Conservation (phyloP, 2,329 filamentous ascomycete species). For the Lasiodiplodia theobromae region DNA sequence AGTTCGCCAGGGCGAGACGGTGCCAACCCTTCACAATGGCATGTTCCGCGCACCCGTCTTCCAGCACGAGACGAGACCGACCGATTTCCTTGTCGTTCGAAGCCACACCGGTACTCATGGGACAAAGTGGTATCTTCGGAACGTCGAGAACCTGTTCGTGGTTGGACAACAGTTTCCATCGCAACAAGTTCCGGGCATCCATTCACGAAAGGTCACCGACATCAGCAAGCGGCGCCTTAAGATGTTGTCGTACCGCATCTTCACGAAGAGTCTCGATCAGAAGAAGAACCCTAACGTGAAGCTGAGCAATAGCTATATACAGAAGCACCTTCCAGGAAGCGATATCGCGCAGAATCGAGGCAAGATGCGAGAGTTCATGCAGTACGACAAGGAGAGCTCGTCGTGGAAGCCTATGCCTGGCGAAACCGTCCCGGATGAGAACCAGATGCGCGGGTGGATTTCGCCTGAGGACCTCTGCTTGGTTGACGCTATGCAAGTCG, state of each 20-base stretch:
- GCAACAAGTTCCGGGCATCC: constrained; percentile 89
- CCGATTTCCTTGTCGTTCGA: constrained; percentile 86
- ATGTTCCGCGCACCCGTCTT: constrained; percentile 97
- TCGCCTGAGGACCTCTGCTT: constrained; percentile 95
- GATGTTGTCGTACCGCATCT: constrained; percentile 92
- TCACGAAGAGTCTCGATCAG: constrained; percentile 74
- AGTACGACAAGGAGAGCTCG: constrained; percentile 86
- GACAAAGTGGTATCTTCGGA: constrained; percentile 81
- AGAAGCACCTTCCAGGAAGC: constrained; percentile 84
- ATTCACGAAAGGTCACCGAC: constrained; percentile 93
- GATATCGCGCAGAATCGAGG: constrained; percentile 95
- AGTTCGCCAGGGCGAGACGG: constrained; percentile 87
- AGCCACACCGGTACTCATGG: constrained; percentile 81
- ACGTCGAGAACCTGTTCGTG: constrained; percentile 87
- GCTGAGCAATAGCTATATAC: constrained; percentile 71
- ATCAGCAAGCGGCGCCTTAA: constrained; percentile 96
- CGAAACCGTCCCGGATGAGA: constrained; percentile 80
- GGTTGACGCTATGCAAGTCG: constrained; percentile 96
- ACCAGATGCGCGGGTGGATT: constrained; percentile 83
- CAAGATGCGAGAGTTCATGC: constrained; percentile 95
- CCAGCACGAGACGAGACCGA: constrained; percentile 77
- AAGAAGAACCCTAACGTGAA: constrained; percentile 71
- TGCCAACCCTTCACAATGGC: constrained; percentile 89
- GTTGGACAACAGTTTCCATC: constrained; percentile 94
- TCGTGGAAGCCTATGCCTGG: constrained; percentile 77